These are phyloP conservation scores for Skeletonema menzelii DNA, from an alignment of 108 stramenopile genomes.

Conservation along the genomic window DNA sequence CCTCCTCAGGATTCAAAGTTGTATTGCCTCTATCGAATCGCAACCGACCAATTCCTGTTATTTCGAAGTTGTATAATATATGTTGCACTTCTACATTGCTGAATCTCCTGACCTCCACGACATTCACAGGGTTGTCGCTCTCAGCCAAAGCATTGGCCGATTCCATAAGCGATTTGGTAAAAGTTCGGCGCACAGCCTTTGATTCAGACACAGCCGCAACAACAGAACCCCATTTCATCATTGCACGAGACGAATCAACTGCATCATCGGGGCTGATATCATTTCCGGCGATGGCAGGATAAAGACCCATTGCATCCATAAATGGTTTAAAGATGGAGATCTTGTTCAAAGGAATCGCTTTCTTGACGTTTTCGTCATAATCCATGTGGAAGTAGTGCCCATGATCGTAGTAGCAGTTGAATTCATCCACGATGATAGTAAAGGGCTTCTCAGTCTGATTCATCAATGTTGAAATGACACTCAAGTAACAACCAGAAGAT, in stretches of 20 bases:
- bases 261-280: slow-evolving; percentile 17
- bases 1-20: slow-evolving; percentile 75
- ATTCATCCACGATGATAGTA: slow-evolving; percentile 76
- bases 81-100: slow-evolving; percentile 76
- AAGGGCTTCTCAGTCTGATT: slow-evolving; percentile 72
- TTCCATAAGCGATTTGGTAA: slow-evolving; percentile 57
- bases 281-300: slow-evolving; percentile 42
- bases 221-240: slow-evolving; percentile 72
- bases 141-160: slow-evolving; percentile 30
- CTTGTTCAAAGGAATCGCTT: slow-evolving; percentile 65
- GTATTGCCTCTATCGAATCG: slow-evolving; percentile 84
- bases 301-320: slow-evolving; percentile 69
- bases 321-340: slow-evolving; percentile 77
- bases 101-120: slow-evolving; percentile 71
- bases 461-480: slow-evolving; percentile 64
- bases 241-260: slow-evolving; percentile 2
- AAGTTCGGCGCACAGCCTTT: slow-evolving; percentile 53
- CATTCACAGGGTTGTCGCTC: slow-evolving; percentile 24
- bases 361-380: slow-evolving; percentile 65
- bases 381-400: slow-evolving; percentile 85
- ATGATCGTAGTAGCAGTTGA: slow-evolving; percentile 76
- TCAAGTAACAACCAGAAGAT: slow-evolving; percentile 70
- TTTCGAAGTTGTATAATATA: slow-evolving; percentile 78
- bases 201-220: slow-evolving; percentile 68
- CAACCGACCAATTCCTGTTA: slow-evolving; percentile 77